A percentile compares a stretch with the other conserved stretches of the same genome.
phyloP scores from a whole-genome alignment of 2,329 filamentous ascomycete genomes.

The Teratosphaeriaceae sp. region DNA sequence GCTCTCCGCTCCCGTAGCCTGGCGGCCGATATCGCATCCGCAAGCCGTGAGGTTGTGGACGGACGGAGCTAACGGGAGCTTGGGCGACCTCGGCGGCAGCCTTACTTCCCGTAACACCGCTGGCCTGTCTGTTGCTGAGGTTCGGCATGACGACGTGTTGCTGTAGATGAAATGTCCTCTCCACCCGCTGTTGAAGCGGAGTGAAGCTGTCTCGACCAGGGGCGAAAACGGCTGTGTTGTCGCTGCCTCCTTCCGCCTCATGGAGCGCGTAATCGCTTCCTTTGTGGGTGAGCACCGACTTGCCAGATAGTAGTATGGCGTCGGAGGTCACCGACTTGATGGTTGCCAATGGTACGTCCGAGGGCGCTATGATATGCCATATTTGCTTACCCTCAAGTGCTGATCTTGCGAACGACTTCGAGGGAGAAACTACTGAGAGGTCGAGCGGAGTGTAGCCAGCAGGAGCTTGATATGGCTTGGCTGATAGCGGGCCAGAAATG shows the following conservation, averaged over 20 bases:
- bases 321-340: conserved; percentile 60
- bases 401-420: conserved; percentile 34
- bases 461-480: conserved; percentile 27
- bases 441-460: conserved; percentile 43
- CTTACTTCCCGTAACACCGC: conserved; percentile 32
- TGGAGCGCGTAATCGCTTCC: conserved; percentile 51
- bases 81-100: conserved; percentile 38
- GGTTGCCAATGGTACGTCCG: conserved; percentile 60
- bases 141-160: conserved; percentile 52
- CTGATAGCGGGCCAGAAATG: conserved; percentile 10
- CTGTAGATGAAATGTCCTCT: conserved; percentile 59
- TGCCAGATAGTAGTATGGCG: conserved; percentile 45
- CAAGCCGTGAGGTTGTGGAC: conserved; percentile 61
- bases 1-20: conserved; percentile 46
- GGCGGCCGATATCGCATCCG: conserved; percentile 62
- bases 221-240: conserved; percentile 15
- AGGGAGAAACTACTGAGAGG: conserved; percentile 37
- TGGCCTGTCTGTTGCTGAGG: conserved; percentile 35
- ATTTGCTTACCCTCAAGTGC: conserved; percentile 64
- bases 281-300: conserved; percentile 55
- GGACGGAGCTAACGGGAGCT: conserved; percentile 46
- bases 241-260: conserved; percentile 11
- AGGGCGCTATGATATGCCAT: conserved; percentile 73
- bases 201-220: conserved; percentile 24
- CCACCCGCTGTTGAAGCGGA: conserved; percentile 40